Evolutionary conservation across 768 basidiomycete genomes (phyloP).

Genomic region (Boletus huronensis): DNA sequence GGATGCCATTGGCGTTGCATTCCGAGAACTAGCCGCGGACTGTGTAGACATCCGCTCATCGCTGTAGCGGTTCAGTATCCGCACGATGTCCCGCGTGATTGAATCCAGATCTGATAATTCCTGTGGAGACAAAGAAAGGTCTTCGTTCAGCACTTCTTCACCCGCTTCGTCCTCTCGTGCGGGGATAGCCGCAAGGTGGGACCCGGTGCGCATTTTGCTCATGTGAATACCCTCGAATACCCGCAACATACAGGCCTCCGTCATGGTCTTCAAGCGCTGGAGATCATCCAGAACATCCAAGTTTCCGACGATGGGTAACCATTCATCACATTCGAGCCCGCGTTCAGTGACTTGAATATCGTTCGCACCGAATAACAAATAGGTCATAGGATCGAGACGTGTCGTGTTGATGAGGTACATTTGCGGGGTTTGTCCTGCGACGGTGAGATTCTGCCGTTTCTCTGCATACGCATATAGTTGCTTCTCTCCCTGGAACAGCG

Average conservation of each 20-base stretch:
- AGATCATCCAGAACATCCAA: conserved; percentile 75
- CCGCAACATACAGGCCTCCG: conserved; percentile 83
- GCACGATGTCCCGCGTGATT: conserved; percentile 70
- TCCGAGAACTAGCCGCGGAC: conserved; percentile 60
- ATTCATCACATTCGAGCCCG: conserved; percentile 84
- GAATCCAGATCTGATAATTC: conserved; percentile 76
- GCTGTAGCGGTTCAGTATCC: conserved; percentile 67
- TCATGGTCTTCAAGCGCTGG: conserved; percentile 71
- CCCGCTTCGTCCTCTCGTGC: conserved; percentile 51
- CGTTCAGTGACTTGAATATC: conserved; percentile 63
- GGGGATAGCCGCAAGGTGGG: conserved; percentile 34
- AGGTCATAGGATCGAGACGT: conserved; percentile 82
- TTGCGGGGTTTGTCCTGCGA: conserved; percentile 44
- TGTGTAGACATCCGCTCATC: conserved; percentile 57
- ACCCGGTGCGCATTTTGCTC: conserved; percentile 31
- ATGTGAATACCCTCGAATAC: conserved; percentile 82
- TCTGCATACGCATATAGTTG: conserved; percentile 81
- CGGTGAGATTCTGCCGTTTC: conserved; percentile 73
- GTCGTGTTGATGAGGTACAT: conserved; percentile 80
- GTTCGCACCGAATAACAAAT: conserved; percentile 88
- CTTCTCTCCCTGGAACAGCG: conserved; percentile 45
- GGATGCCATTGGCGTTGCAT: conserved; percentile 61
- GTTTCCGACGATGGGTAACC: conserved; percentile 81
- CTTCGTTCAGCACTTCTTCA: conserved; percentile 43
- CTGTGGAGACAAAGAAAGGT: conserved; percentile 54